Evolutionary conservation across 768 basidiomycete species (phyloP), one percentile per base, ranked within the genome.

Genomic region (Termitomyces sp.): DNA sequence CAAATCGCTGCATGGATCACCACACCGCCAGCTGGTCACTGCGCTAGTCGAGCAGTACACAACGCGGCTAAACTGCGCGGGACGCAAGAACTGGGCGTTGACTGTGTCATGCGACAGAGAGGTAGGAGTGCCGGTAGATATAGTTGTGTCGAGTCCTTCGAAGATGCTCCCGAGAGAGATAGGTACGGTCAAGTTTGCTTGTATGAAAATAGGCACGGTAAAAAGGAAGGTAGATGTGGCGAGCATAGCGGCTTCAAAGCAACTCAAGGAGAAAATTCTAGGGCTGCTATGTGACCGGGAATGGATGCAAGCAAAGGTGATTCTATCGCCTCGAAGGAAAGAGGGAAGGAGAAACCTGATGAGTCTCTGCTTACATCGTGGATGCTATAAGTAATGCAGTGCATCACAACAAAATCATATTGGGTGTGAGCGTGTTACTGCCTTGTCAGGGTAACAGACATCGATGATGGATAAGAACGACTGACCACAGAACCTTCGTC

Each of bases 11-110:
- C 74, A 75, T 40, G 72, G 61, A 1, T 57, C 59, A 16, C 74
- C 73, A 53, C 73, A 75, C n/a, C 64, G 56, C 68, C 67, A 71
- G 44, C 63, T 65, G 43, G 63, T 61, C n/a, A 77, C 69, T 3
- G 67, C 58, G 1, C 53, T 63, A 14, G 64, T 66, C 19, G 67
- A 63, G 61, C 74, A 78, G 59, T 76, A 78, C 37, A 68, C 73
- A 25, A 71, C 67, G 3, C 71, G 73, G 10, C 61, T 56, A 61
- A 76, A 76, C 28, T 65, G 61, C 8, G 73, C 73, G 8, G 74
- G 70, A 5, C 71, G 68, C 19, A 68, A 37, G 57, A 61, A 61
- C 5, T 59, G 14, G 27, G 54, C 2, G 21, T 17, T 32, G 9
- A 42, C 42, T 0, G 54, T 28, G 39, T 56, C 52, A 12, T 43